phyloP scores from a whole-genome alignment of 225 moss, liverwort and hornwort genomes.

The Pleurozium schreberi region DNA sequence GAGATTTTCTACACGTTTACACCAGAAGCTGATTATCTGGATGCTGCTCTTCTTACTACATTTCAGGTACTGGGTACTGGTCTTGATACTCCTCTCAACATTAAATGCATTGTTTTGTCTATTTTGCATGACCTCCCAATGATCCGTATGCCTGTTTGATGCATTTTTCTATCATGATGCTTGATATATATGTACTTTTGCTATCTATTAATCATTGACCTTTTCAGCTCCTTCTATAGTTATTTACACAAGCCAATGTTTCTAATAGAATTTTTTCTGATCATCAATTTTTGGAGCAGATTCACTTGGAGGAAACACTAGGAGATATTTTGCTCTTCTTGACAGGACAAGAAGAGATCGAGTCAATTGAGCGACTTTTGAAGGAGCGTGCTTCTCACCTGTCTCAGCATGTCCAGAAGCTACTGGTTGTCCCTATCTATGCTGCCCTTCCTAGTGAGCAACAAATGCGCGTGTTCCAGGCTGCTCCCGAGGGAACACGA shows the following conservation, averaged over 20 bases:
- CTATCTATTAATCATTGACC: not conserved
- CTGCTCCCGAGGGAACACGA: conserved; percentile 65
- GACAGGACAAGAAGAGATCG: conserved; percentile 98
- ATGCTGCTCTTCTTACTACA: conserved; percentile 87
- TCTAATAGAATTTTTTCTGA: not conserved
- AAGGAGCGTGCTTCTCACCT: conserved; percentile 69
- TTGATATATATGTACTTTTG: not conserved
- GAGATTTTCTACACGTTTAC: conserved; percentile 77
- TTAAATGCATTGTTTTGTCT: not conserved
- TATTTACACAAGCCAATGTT: not conserved
- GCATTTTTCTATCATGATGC: not conserved
- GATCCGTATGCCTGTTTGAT: not conserved
- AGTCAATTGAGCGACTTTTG: conserved; percentile 87
- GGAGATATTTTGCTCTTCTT: conserved; percentile 93
- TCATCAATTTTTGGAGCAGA: conserved; percentile 10
- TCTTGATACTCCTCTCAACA: not conserved
- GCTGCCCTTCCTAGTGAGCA: conserved; percentile 97
- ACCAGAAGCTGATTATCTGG: conserved; percentile 94
- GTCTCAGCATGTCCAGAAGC: conserved; percentile 46
- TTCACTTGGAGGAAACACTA: conserved; percentile 74
- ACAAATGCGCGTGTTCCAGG: conserved; percentile 90
- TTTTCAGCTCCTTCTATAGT: not conserved
- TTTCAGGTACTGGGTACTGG: conserved; percentile 40
- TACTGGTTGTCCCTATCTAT: conserved; percentile 79
- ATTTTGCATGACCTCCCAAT: not conserved